Evolutionary conservation across 2,329 filamentous ascomycete species (phyloP).

Genomic region (Fusarium domesticum): DNA sequence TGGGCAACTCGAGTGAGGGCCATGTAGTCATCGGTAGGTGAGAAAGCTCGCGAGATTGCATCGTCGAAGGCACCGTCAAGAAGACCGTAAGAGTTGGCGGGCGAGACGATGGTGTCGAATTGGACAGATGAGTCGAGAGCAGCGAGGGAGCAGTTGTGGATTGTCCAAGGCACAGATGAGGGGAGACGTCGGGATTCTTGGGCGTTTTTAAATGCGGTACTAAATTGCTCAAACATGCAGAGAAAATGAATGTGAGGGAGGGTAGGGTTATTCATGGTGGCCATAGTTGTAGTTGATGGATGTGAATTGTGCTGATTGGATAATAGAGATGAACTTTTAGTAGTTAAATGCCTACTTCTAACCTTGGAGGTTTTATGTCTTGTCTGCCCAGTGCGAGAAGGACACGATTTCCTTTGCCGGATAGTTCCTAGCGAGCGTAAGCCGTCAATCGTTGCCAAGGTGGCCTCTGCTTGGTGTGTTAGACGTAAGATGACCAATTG

Average conservation of each 20-base stretch:
- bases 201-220: conserved; percentile 9
- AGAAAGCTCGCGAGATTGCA: conserved; percentile 49
- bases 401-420: too few species aligned
- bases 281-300: conserved; percentile 1
- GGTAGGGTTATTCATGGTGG: background rate
- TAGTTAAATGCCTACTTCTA: too few species aligned
- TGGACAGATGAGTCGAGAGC: conserved; percentile 33
- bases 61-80: conserved; percentile 56
- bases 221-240: conserved; percentile 16
- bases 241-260: conserved; percentile 17
- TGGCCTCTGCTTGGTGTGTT: too few species aligned
- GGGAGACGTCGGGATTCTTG: conserved; percentile 26
- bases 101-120: conserved; percentile 52
- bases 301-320: background rate
- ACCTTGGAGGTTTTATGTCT: too few species aligned
- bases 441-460: too few species aligned
- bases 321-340: too few species aligned
- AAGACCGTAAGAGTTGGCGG: conserved; percentile 52
- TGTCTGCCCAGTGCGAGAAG: too few species aligned
- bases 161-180: conserved; percentile 29
- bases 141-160: conserved; percentile 40
- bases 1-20: conserved; percentile 48
- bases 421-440: too few species aligned
- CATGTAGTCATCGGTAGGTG: conserved; percentile 43
- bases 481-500: too few species aligned